phyloP scores from a whole-genome alignment of 2,329 filamentous ascomycete species.

The Fusarium verrucosum region DNA sequence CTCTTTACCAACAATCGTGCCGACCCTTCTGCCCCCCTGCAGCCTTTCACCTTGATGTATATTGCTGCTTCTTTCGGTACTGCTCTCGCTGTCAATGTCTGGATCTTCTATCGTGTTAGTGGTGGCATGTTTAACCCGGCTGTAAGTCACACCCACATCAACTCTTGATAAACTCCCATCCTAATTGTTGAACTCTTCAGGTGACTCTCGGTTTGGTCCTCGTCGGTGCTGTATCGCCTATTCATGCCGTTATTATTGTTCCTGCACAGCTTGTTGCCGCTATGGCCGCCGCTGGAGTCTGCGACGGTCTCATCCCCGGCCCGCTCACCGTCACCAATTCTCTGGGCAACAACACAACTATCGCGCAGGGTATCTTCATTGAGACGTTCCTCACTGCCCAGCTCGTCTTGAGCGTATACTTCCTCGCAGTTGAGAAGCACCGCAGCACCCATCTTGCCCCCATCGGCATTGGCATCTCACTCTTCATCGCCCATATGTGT shows the following conservation, averaged over 20 bases:
- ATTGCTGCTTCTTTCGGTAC: slow-evolving; percentile 61
- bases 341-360: slow-evolving; percentile 60
- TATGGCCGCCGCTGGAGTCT: slow-evolving; percentile 67
- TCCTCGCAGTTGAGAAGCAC: slow-evolving; percentile 79
- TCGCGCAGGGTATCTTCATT: slow-evolving; percentile 69
- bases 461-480: slow-evolving; percentile 74
- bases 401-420: slow-evolving; percentile 71
- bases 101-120: slow-evolving; percentile 65
- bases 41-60: slow-evolving; percentile 55
- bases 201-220: slow-evolving; percentile 69
- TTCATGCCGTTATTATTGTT: slow-evolving; percentile 63
- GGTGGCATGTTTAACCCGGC: slow-evolving; percentile 63
- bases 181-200: slow-evolving; percentile 38
- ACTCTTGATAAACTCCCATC: background rate
- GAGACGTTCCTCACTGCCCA: slow-evolving; percentile 73
- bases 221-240: slow-evolving; percentile 63
- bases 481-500: slow-evolving; percentile 68
- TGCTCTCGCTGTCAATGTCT: slow-evolving; percentile 63
- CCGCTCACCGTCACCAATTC: slow-evolving; percentile 64
- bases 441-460: slow-evolving; percentile 76
- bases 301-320: slow-evolving; percentile 67
- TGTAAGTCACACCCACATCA: slow-evolving; percentile 47
- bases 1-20: slow-evolving; percentile 45
- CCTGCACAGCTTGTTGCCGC: slow-evolving; percentile 66
- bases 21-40: slow-evolving; percentile 42